A percentile compares a stretch with the other conserved stretches of the same genome.
Conservation (phyloP, 2,329 filamentous ascomycete species). For the Nemania abortiva region DNA sequence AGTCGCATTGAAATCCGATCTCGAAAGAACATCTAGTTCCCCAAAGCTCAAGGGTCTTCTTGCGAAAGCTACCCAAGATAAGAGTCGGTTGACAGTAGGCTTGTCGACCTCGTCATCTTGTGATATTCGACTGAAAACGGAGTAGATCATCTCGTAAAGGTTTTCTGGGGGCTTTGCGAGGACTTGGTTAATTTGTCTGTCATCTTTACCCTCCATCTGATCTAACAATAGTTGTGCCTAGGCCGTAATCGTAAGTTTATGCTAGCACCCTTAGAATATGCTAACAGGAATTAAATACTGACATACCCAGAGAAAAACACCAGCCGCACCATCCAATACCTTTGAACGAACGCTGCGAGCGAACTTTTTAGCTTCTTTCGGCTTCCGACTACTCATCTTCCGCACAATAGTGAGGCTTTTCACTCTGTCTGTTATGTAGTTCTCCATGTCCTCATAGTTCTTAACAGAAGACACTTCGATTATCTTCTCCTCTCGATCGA, state of each 20-base stretch:
- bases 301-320: slow-evolving; percentile 21
- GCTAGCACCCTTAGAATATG: background rate
- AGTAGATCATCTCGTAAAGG: slow-evolving; percentile 24
- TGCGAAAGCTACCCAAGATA: slow-evolving; percentile 24
- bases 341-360: slow-evolving; percentile 18
- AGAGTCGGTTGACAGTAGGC: slow-evolving; percentile 14
- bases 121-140: slow-evolving; percentile 22
- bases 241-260: background rate
- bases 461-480: slow-evolving; percentile 24
- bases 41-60: slow-evolving; percentile 17
- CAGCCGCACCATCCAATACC: slow-evolving; percentile 24
- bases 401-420: slow-evolving; percentile 20
- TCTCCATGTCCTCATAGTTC: slow-evolving; percentile 24
- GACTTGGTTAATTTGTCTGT: slow-evolving; percentile 21
- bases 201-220: slow-evolving; percentile 27
- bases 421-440: slow-evolving; percentile 19
- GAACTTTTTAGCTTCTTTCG: slow-evolving; percentile 22
- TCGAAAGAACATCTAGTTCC: slow-evolving; percentile 16
- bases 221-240: slow-evolving; percentile 21
- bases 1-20: slow-evolving; percentile 20
- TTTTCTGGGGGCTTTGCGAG: slow-evolving; percentile 21
- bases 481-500: slow-evolving; percentile 22
- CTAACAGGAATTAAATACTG: background rate
- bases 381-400: slow-evolving; percentile 23
- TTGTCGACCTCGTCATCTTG: slow-evolving; percentile 23